These are phyloP conservation scores for Withania somnifera DNA, from an alignment of 305 asterid species.

Conservation along the genomic window DNA sequence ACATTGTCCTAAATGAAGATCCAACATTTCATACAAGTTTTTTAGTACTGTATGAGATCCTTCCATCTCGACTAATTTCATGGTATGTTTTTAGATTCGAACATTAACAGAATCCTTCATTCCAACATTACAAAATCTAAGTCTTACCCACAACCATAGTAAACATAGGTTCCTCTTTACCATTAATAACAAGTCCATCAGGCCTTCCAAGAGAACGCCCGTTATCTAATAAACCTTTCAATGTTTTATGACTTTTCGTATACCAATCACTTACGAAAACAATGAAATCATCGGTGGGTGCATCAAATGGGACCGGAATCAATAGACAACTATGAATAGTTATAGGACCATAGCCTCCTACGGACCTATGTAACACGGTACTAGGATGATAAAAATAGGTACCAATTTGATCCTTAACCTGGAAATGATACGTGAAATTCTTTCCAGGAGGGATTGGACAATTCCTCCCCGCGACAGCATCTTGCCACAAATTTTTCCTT, in stretches of 20 bases:
- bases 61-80: slow-evolving; percentile 37
- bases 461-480: slow-evolving; percentile 37
- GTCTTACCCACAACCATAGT: slow-evolving; percentile 14
- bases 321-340: slow-evolving; percentile 30
- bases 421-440: slow-evolving; percentile 40
- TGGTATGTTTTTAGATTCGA: slow-evolving; percentile 22
- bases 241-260: slow-evolving; percentile 16
- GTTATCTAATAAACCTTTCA: slow-evolving; percentile 13
- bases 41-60: slow-evolving; percentile 42
- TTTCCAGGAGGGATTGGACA: slow-evolving; percentile 45
- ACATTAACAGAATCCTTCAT: slow-evolving; percentile 26
- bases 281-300: slow-evolving; percentile 29
- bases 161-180: slow-evolving; percentile 21
- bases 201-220: slow-evolving; percentile 20
- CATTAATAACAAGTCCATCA: slow-evolving; percentile 27
- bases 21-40: slow-evolving; percentile 31
- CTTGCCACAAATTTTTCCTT: slow-evolving; percentile 64
- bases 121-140: slow-evolving; percentile 30
- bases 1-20: slow-evolving; percentile 36
- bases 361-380: slow-evolving; percentile 38
- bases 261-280: slow-evolving; percentile 55
- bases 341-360: slow-evolving; percentile 46
- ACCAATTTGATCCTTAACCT: slow-evolving; percentile 59
- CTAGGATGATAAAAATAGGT: slow-evolving; percentile 41
- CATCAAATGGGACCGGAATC: slow-evolving; percentile 45